Base-by-base conservation (phyloP, 23 red algal species). In the Cyanidium caldarium region DNA sequence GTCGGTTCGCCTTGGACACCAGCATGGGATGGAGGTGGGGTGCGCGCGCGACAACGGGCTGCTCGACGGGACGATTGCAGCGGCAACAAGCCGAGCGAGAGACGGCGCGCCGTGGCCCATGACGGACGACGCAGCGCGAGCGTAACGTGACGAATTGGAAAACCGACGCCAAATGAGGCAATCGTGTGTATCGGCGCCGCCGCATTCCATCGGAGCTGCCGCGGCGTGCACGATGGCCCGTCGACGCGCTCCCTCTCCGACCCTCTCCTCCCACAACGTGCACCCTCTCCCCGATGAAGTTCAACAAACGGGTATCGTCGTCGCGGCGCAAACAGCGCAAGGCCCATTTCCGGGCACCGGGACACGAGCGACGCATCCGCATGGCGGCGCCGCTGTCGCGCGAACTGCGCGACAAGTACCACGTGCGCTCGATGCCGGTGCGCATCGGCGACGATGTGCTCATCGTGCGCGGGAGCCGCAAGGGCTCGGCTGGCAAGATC, bases 311-410 rank as follows among this genome's bases (percentile, higher is more conserved):
- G 17, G 83, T 98, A 39, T 88, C 92, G 35, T 86, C 74, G 19
- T 98, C 92, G 39, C 80, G 92, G 57, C 85, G 92, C 40, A 98
- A 98, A 74, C 44, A 66, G 35, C 81, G 92, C 33, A 85, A 84
- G 73, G 92, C 92, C 2, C 86, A 98, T 73, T 98, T 98, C 75
- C 75, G 72, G 23, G 92, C 92, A 31, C 84, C 92, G 3, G 85
- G 83, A 1, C 66, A 65, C 29, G 79, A 80, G 70, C 74, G 92
- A 41, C 80, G 92, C 35, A 71, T 89, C 44, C 80, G 80, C 37
- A 98, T 98, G 92, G 82, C 81, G 13, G 92, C 92, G 44, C 69
- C 84, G 38, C 66, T 98, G 14, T 80, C 72, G 34, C 33, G 71
- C 19, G 92, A 98, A 35, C 80, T 98, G 23, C 83, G 84, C 58